A percentile compares a stretch with the other conserved stretches of the same genome.
Conservation (phyloP, 495 filamentous ascomycete species). For the Bacidia rubella region DNA sequence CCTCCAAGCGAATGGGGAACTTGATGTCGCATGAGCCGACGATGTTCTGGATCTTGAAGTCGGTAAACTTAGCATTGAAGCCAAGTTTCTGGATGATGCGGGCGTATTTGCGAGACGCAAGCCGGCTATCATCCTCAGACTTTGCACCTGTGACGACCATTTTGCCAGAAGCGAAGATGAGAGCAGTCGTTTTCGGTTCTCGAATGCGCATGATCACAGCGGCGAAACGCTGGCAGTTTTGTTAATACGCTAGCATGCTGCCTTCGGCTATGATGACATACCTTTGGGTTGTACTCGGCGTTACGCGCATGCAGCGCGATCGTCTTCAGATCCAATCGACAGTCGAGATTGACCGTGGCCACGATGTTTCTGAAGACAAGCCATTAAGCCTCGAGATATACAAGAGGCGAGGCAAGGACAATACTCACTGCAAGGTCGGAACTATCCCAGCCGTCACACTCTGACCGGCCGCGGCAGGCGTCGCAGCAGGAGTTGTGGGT, state of each 20-base stretch:
- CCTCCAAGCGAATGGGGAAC: conserved; percentile 95
- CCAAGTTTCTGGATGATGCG: conserved; percentile 99
- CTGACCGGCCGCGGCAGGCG: conserved; percentile 64
- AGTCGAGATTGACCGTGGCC: conserved; percentile 97
- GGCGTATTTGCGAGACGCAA: conserved; percentile 94
- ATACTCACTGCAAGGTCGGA: conserved; percentile 96
- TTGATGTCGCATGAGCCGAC: conserved; percentile 98
- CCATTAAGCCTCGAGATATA: conserved; percentile 48
- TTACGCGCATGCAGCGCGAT: conserved; percentile 97
- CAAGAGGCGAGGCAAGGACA: conserved; percentile 32
- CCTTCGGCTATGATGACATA: conserved; percentile 26
- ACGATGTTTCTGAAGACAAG: conserved; percentile 88
- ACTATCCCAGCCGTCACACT: conserved; percentile 76
- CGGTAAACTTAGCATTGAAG: conserved; percentile 98
- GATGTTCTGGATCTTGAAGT: conserved; percentile 99
- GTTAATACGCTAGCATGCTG: conserved; percentile 11
- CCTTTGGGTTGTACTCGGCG: conserved; percentile 96
- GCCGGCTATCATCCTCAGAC: conserved; percentile 93
- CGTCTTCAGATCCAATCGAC: conserved; percentile 95
- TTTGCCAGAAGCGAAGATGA: conserved; percentile 98
- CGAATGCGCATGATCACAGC: conserved; percentile 99
- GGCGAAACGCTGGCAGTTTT: conserved; percentile 76
- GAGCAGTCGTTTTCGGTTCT: conserved; percentile 93
- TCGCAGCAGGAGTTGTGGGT: conserved; percentile 91
- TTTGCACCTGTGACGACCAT: conserved; percentile 99